Evolutionary conservation across 2,329 filamentous ascomycete genomes (phyloP), one percentile per base, ranked within the genome.

Genomic region (Ceratocystis colombiana): DNA sequence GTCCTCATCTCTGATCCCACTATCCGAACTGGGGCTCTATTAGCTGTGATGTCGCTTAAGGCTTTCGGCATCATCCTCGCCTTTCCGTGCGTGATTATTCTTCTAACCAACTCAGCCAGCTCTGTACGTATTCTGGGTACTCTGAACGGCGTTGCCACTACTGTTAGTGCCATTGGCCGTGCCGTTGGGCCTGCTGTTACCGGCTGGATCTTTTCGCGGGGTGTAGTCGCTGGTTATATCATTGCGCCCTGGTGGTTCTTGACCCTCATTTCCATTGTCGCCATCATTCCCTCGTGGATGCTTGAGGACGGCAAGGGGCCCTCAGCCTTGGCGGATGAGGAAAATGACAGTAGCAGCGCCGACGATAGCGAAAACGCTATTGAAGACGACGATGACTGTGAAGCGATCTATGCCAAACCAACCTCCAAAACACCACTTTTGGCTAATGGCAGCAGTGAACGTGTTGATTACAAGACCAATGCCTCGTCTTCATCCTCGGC

Each of bases 111-210:
- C 76, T 90, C 87, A 8, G 90, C 90, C 3, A 76, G 80, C 0
- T 91, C 87, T 65, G 77, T 96, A 17, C 79, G 82, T 55, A 83
- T 96, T 8, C 81, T 97, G 4, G 92, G 91, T 1, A 96, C 92
- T 0, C 77, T 97, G 66, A 97, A 97, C 72, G 94, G 93, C 2
- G 85, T 96, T 68, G 92, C 90, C 0, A 96, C 92, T 0, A 88
- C 87, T 66, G 84, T 92, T 44, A 88, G 86, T 69, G 91, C 89
- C 0, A 75, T 96, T 4, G 93, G 92, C 1, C 80, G 92, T 62
- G 92, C 90, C 0, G 72, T 82, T 0, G 94, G 94, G 0, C 93
- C 94, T 0, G 88, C 89, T 0, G 74, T 88, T 44, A 82, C 85
- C 0, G 93, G 93, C 0, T 77, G 80, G 1, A 79, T 86, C 0